Conservation (phyloP, 257 asterid genomes). For the Nemophila menziesii region DNA sequence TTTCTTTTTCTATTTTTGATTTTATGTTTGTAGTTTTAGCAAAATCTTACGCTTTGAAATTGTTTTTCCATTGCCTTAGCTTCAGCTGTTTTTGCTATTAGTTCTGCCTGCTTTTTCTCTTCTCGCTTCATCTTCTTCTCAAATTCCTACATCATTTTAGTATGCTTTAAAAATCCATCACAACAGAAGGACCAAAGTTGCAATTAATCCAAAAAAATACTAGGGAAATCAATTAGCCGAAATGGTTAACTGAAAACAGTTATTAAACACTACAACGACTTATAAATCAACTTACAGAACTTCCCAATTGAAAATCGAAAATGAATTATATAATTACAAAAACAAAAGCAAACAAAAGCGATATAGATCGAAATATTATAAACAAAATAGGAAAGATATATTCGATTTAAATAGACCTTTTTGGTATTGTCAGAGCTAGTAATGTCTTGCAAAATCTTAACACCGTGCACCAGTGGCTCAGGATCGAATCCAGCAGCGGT, state of each 20-base stretch:
- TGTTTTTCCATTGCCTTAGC: constrained; percentile 69
- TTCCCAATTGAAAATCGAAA: not conserved
- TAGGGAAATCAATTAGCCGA: too few relatives aligned
- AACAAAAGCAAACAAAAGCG: not conserved
- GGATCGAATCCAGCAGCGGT: constrained; percentile 88
- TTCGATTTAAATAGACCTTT: not conserved
- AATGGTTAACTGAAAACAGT: too few relatives aligned
- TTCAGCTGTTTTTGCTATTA: constrained; percentile 40
- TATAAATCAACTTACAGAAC: not conserved
- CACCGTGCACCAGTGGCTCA: constrained; percentile 73
- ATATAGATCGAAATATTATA: too few relatives aligned
- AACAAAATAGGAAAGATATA: too few relatives aligned
- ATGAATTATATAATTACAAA: too few relatives aligned
- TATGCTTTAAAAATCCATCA: not conserved
- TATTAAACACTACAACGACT: too few relatives aligned
- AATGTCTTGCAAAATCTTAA: constrained; percentile 37
- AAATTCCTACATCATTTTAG: constrained; percentile 30
- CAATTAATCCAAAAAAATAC: too few relatives aligned
- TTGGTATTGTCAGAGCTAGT: constrained; percentile 33
- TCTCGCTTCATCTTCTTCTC: constrained; percentile 59
- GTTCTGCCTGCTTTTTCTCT: constrained; percentile 54
- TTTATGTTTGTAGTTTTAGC: not conserved
- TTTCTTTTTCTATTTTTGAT: constrained; percentile 1
- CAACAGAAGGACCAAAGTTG: too few relatives aligned
- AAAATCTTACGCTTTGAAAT: constrained; percentile 55